phyloP scores from a whole-genome alignment of 176 grass and related monocot genomes.

The Saccharum spontaneum region DNA sequence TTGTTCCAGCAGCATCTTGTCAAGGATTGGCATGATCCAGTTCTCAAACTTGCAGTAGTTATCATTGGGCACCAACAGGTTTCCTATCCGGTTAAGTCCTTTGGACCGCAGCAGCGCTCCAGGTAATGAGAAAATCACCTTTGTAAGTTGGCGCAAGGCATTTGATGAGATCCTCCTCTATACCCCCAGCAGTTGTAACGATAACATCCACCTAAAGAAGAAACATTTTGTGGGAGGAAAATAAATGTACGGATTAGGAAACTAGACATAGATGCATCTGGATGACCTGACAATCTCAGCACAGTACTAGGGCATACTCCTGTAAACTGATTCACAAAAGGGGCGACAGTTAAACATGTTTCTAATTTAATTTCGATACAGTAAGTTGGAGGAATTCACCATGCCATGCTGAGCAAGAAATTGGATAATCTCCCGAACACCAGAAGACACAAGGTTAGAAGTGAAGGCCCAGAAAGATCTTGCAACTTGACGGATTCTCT shows the following conservation, averaged over 20 bases:
- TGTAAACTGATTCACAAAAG: not conserved
- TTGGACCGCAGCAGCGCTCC: slow-evolving; percentile 76
- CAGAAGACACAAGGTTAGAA: slow-evolving; percentile 90
- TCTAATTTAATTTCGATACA: not conserved
- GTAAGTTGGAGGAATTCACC: slow-evolving; percentile 50
- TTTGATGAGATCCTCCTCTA: slow-evolving; percentile 98
- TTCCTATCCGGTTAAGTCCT: slow-evolving; percentile 89
- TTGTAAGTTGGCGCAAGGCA: slow-evolving; percentile 78
- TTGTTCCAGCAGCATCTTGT: slow-evolving; percentile 85
- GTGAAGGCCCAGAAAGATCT: slow-evolving; percentile 93
- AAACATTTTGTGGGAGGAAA: not conserved
- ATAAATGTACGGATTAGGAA: not conserved
- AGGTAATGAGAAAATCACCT: slow-evolving; percentile 86
- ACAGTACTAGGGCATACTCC: no score
- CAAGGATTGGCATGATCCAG: slow-evolving; percentile 88
- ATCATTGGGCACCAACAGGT: slow-evolving; percentile 86
- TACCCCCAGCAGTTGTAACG: slow-evolving; percentile 88
- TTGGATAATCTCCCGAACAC: slow-evolving; percentile 67
- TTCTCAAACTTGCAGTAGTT: slow-evolving; percentile 99
- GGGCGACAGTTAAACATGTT: not conserved
- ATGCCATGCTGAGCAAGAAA: slow-evolving; percentile 82
- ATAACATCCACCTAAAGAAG: slow-evolving; percentile 80
- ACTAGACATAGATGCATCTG: not conserved
- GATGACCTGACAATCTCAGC: no score
- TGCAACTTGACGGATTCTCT: slow-evolving; percentile 88